Conservation (phyloP, 2,329 filamentous ascomycete species). For the Fusarium chlamydosporum region DNA sequence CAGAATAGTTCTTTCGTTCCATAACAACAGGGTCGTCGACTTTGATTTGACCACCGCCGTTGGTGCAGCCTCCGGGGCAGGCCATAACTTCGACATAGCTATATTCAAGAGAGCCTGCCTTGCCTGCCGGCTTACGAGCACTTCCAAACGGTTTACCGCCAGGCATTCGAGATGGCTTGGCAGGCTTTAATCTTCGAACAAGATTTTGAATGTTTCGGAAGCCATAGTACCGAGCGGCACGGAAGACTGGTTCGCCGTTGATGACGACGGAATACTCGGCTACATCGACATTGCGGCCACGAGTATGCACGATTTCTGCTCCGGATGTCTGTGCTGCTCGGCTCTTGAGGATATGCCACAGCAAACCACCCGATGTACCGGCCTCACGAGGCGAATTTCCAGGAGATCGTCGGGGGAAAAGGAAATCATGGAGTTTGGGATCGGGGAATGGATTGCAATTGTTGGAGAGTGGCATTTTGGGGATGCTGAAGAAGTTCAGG, state of each 20-base stretch:
- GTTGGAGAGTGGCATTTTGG: constrained; percentile 67
- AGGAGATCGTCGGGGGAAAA: constrained; percentile 72
- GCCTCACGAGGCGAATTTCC: constrained; percentile 67
- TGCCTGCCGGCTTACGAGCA: constrained; percentile 66
- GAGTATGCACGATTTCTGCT: constrained; percentile 76
- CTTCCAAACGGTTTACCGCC: constrained; percentile 75
- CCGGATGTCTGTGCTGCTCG: constrained; percentile 79
- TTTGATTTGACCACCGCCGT: constrained; percentile 96
- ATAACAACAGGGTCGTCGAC: constrained; percentile 79
- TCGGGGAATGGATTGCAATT: constrained; percentile 78
- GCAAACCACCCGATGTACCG: constrained; percentile 89
- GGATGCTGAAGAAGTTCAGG: constrained; percentile 80
- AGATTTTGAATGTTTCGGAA: constrained; percentile 99
- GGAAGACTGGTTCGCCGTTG: constrained; percentile 74
- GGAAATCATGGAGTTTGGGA: constrained; percentile 75
- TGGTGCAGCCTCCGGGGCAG: constrained; percentile 98
- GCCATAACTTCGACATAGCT: constrained; percentile 99
- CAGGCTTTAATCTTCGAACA: constrained; percentile 90
- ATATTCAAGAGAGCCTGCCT: constrained; percentile 73
- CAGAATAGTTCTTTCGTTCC: constrained; percentile 62
- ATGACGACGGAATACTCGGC: constrained; percentile 82
- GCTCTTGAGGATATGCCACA: constrained; percentile 85
- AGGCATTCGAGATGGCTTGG: constrained; percentile 81
- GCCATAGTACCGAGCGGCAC: constrained; percentile 92
- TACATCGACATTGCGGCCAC: constrained; percentile 91